Percentiles rank a stretch among this genome's conserved stretches.
Evolutionary conservation across 306 rosid genomes (phyloP).

Genomic region (Pachyrhizus erosus): DNA sequence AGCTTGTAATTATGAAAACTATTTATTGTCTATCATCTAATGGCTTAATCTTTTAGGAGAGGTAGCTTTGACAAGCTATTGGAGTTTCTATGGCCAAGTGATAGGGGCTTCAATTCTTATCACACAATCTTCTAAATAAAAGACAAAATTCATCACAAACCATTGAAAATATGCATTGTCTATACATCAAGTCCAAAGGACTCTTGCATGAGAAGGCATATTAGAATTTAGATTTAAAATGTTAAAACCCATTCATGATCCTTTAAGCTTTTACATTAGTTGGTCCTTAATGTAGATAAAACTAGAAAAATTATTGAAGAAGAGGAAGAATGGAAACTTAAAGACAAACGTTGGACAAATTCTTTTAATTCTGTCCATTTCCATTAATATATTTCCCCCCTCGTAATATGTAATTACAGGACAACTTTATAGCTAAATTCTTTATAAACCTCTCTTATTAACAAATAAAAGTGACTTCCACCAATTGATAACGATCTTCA

Average conservation of each 20-base stretch:
- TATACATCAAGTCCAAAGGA: not conserved
- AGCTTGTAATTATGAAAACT: conserved; percentile 14
- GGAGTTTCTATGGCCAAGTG: not conserved
- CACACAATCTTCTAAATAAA: not conserved
- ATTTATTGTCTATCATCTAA: not conserved
- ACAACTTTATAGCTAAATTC: not conserved
- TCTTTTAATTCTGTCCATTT: not conserved
- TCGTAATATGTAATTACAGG: not conserved
- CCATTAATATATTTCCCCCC: not conserved
- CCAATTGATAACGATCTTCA: not conserved
- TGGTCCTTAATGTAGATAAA: too few relatives aligned
- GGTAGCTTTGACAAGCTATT: not conserved
- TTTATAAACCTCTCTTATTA: not conserved
- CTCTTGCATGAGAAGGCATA: not conserved
- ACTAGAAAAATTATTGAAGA: not conserved
- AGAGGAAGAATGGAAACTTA: not conserved
- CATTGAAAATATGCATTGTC: not conserved
- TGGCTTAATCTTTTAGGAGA: conserved; percentile 18
- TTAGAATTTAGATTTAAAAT: not conserved
- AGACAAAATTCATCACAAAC: conserved; percentile 8
- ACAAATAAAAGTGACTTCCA: not conserved
- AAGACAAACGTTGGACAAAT: not conserved
- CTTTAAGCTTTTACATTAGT: not conserved
- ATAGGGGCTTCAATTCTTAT: not conserved
- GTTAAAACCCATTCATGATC: not conserved